Evolutionary conservation across 305 asterid genomes (phyloP).

Genomic region (Vinca major): DNA sequence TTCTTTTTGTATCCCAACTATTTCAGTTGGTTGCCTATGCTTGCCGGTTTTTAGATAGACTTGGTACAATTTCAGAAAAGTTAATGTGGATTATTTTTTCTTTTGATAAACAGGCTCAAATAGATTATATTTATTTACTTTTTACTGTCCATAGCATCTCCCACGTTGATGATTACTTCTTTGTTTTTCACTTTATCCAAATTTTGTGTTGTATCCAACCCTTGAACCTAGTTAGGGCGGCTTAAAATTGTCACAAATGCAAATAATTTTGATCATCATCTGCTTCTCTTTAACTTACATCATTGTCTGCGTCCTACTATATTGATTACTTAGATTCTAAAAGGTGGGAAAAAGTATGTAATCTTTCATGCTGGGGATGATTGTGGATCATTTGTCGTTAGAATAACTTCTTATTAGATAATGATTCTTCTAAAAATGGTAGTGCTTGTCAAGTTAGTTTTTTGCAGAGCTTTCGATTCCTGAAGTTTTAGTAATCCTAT

Average conservation of each 20-base stretch:
- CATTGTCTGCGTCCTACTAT: not conserved
- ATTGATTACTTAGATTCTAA: not conserved
- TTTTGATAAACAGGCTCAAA: no score
- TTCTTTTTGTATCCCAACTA: conserved; percentile 1
- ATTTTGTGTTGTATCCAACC: not conserved
- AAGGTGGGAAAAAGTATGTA: not conserved
- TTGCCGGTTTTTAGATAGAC: not conserved
- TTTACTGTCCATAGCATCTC: not conserved
- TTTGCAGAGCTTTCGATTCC: not conserved
- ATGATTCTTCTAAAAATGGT: not conserved
- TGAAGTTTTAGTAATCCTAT: not conserved
- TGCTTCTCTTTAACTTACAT: not conserved
- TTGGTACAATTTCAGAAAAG: not conserved
- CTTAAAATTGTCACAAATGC: not conserved
- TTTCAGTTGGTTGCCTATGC: not conserved
- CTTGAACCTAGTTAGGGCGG: not conserved
- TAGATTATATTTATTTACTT: not conserved
- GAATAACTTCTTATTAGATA: not conserved
- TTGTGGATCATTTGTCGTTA: not conserved
- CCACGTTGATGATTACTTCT: not conserved
- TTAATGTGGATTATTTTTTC: not conserved
- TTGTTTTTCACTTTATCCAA: not conserved
- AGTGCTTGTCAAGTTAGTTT: not conserved
- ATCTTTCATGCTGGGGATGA: not conserved
- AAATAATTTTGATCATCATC: not conserved